These are phyloP conservation scores for Talaromyces albobiverticillius DNA, from an alignment of 2,329 filamentous ascomycete genomes.

Conservation along the genomic window DNA sequence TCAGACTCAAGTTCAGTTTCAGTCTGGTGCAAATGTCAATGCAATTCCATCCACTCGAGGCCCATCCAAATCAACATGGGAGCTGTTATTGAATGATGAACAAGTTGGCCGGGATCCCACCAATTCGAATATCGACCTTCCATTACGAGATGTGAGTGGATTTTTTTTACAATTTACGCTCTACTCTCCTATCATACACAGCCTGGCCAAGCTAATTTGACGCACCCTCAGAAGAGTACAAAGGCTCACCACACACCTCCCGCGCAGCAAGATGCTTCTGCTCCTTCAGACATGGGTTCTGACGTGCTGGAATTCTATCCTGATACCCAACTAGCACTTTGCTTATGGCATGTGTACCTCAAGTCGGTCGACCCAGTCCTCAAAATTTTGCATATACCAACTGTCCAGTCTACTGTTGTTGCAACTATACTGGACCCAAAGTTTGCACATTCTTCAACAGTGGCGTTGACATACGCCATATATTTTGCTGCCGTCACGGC, in stretches of 20 bases:
- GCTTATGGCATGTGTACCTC: conserved; percentile 19
- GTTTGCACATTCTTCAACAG: conserved; percentile 24
- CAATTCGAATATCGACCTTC: conserved; percentile 11
- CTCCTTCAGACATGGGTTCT: not conserved
- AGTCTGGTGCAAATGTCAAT: not conserved
- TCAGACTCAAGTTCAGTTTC: not conserved
- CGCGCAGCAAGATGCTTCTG: not conserved
- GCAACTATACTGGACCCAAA: conserved; percentile 29
- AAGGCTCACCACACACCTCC: not conserved
- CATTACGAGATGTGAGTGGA: conserved; percentile 7
- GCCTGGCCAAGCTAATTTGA: conserved; percentile 1
- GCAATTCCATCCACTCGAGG: conserved; percentile 1
- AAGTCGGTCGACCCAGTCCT: conserved; percentile 21
- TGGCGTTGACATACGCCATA: conserved; percentile 54
- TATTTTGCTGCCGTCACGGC: conserved; percentile 54
- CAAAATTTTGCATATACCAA: conserved; percentile 22
- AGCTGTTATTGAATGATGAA: conserved; percentile 15
- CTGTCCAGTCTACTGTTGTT: conserved; percentile 18
- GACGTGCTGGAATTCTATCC: conserved; percentile 17
- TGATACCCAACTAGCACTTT: conserved; percentile 18
- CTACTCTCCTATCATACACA: not conserved
- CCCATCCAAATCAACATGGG: conserved; percentile 13
- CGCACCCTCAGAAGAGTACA: not conserved
- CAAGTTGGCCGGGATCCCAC: conserved; percentile 2
- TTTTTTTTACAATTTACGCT: not conserved